Percentiles rank a stretch among this genome's conserved stretches.
These are phyloP conservation scores for Piper longum DNA, from an alignment of 164 flowering plant genomes.

Conservation along the genomic window DNA sequence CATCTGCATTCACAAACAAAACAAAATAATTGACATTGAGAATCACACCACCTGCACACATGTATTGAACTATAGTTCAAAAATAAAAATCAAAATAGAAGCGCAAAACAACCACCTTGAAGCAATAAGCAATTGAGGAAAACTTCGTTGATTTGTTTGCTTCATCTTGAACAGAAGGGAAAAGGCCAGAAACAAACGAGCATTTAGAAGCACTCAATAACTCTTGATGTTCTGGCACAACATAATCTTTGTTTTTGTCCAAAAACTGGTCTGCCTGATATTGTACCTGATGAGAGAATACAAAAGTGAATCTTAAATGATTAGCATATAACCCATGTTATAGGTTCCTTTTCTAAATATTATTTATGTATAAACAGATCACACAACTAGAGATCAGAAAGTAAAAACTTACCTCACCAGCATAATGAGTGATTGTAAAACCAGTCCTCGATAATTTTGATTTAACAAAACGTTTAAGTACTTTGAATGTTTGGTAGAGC, in stretches of 20 bases:
- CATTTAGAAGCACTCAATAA: constrained; percentile 68
- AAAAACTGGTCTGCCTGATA: constrained; percentile 79
- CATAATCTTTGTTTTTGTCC: constrained; percentile 91
- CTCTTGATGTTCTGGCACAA: constrained; percentile 79
- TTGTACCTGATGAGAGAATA: constrained; percentile 43
- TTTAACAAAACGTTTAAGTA: constrained; percentile 66
- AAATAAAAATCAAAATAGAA: not conserved
- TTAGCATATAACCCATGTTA: not conserved
- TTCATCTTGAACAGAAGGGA: constrained; percentile 61
- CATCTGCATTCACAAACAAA: constrained; percentile 34
- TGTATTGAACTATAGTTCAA: not conserved
- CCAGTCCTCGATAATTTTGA: constrained; percentile 73
- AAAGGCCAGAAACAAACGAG: constrained; percentile 60
- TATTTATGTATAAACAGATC: not conserved
- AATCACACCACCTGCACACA: not conserved
- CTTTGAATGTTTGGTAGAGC: constrained; percentile 74
- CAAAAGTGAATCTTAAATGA: constrained; percentile 1
- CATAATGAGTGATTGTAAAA: constrained; percentile 77
- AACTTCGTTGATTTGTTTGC: constrained; percentile 50
- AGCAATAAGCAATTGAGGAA: constrained; percentile 82
- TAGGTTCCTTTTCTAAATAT: not conserved
- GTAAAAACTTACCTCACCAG: constrained; percentile 62
- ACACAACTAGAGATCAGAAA: constrained; percentile 3
- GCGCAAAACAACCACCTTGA: constrained; percentile 40
- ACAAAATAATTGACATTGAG: not conserved